These are phyloP conservation scores for Fusarium piperis DNA, from an alignment of 2,329 filamentous ascomycete genomes.

Conservation along the genomic window DNA sequence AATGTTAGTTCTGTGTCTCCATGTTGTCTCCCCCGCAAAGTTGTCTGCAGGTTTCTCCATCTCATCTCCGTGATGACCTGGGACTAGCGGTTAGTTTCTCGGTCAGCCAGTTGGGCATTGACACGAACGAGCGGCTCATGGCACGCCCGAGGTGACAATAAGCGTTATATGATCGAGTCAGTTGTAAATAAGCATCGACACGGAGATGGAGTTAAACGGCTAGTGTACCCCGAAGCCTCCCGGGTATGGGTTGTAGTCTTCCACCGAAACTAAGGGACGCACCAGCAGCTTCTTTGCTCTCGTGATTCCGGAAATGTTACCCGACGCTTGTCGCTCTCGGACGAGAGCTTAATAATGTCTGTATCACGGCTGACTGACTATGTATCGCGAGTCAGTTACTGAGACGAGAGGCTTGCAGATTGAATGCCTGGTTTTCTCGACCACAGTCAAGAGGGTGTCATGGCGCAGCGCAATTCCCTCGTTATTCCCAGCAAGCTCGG, in stretches of 20 bases:
- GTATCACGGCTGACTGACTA: neutral
- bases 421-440: neutral
- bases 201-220: neutral
- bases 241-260: neutral
- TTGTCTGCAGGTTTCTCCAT: neutral
- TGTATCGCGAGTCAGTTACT: conserved; percentile 7
- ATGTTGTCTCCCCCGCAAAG: neutral
- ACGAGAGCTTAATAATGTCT: neutral
- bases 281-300: neutral
- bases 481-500: conserved; percentile 14
- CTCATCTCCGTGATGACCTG: neutral
- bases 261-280: neutral
- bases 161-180: neutral
- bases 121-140: neutral
- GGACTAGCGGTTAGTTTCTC: neutral
- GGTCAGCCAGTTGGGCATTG: neutral
- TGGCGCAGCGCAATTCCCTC: conserved; percentile 15
- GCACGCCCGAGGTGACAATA: neutral
- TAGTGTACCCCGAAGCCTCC: neutral
- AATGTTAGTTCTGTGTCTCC: neutral
- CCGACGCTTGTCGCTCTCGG: neutral
- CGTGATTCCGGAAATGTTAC: neutral
- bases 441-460: conserved; percentile 5
- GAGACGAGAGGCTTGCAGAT: neutral
- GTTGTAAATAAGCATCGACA: neutral